Evolutionary conservation across 495 filamentous ascomycete genomes (phyloP).

Genomic region (Tuber calosporum): DNA sequence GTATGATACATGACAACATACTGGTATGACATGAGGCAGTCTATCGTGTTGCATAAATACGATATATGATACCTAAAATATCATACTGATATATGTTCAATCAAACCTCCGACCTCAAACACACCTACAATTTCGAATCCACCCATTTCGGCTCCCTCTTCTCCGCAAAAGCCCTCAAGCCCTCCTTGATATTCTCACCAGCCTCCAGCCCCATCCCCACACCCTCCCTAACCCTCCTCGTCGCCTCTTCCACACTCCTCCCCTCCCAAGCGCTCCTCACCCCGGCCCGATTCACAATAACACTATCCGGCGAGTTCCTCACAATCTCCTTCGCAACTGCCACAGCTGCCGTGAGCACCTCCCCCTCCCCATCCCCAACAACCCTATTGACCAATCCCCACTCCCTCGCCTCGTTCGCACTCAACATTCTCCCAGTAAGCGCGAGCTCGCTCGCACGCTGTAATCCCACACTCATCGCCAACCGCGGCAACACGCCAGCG

Average conservation of each 20-base stretch:
- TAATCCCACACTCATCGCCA: slow-evolving; percentile 60
- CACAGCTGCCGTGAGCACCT: slow-evolving; percentile 49
- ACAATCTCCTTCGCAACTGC: slow-evolving; percentile 49
- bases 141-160: slow-evolving; percentile 65
- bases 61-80: no score
- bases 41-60: background rate
- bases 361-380: slow-evolving; percentile 46
- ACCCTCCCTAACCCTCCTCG: slow-evolving; percentile 51
- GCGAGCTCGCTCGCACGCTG: slow-evolving; percentile 67
- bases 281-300: slow-evolving; percentile 60
- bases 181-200: slow-evolving; percentile 72
- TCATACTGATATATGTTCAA: background rate
- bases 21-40: background rate
- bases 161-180: slow-evolving; percentile 71
- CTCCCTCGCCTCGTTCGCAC: slow-evolving; percentile 52
- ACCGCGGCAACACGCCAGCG: slow-evolving; percentile 63
- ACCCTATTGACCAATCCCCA: slow-evolving; percentile 71
- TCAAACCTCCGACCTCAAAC: background rate
- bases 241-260: slow-evolving; percentile 57
- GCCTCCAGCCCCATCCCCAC: slow-evolving; percentile 55
- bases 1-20: background rate
- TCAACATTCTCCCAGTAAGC: slow-evolving; percentile 55
- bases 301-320: slow-evolving; percentile 62
- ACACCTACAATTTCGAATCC: slow-evolving; percentile 59
- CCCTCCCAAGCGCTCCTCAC: slow-evolving; percentile 56